Base-by-base conservation (phyloP, 2,329 filamentous ascomycete genomes). In the Pseudofabraea citricarpa region DNA sequence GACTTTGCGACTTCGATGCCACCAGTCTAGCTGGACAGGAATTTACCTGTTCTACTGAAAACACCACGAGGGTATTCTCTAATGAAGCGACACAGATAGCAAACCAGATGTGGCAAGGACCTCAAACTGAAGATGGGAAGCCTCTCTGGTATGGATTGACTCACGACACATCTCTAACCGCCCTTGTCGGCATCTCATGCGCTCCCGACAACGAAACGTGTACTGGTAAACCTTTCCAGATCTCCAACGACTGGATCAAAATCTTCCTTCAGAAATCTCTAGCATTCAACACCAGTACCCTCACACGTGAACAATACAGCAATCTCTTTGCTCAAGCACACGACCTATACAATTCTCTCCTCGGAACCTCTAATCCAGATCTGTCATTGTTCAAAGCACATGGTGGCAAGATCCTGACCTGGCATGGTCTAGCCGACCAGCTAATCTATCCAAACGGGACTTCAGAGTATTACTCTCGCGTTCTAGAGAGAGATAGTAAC, bases 361-460 rank as follows among this genome's bases (percentile, higher is more conserved):
- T 45, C 12, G 43, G 39, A 8, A 42, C 43, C 6, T 21, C 20
- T 10, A 24, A 45, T 18, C 19, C 43, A 36, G 39, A 45, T 36
- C 39, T 45, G 20, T 15, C 43, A 6, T 19, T 9, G 6, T 36
- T 45, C 43, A 18, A 22, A 15, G 24, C 19, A n/a, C 18, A 19
- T 8, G 43, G 43, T 26, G 39, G 38, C 13, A 45, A 45, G 43
- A 27, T 45, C 10, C 33, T 45, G 12, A 27, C 38, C 20, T 45
- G 39, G 31, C 43, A 45, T 19, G 43, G 43, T 9, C 22, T 42
- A 13, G 20, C 21, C 4, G 43, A 42, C 21, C n/a, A 61, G 19
- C 47, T 67, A 9, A 68, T 71, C 46, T 54, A 56, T 20, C 54
- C 61, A 2, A 58, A 61, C 9, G 63, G 65, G 2, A 64, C 61